Base-by-base conservation (phyloP, 495 filamentous ascomycete species). In the Xylaria flabelliformis region DNA sequence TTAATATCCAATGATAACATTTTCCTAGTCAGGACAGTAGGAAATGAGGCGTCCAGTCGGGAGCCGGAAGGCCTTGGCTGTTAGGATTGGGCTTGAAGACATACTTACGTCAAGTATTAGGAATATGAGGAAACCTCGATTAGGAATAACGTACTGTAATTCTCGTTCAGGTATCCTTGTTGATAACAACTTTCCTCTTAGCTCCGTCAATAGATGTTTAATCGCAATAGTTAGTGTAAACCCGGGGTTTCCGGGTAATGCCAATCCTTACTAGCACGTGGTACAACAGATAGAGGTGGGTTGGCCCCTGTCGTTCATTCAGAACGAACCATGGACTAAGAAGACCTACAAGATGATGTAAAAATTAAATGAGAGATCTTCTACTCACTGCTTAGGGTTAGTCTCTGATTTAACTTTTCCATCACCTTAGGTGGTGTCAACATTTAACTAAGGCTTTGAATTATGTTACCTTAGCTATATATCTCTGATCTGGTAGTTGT, bases 221-320 rank as follows among this genome's bases (percentile, higher is more conserved):
- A 61, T 39, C 34, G 58, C 58, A 61, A 39, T 61, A 21, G 29
- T 39, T 61, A 21, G 29, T 39, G 34, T 21, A 17, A 64, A 46
- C 24, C 42, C 24, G 62, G 62, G 42, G 42, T 29, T 41, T 64
- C 62, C 62, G 42, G 34, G 58, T 34, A 21, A n/a, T 17, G 26
- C 24, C 53, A 44, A 69, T 59, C 68, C 58, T 21, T 70, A 70
- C 68, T 15, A 63, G 58, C 68, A 70, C 68, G 58, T 70, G 68
- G 68, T 46, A 62, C 21, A 29, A 29, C 26, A 29, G 26, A 29
- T 29, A 29, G 26, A 29, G 26, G 26, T 29, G 26, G 26, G 26
- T 29, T n/a, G n/a, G 21, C 9, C 29, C 58, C 58, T 62, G 58
- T 10, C 21, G 26, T 63, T 42, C 36, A 44, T 63, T 39, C 36